phyloP scores from a whole-genome alignment of 352 stramenopile species.

The Blastocystis sp. region DNA sequence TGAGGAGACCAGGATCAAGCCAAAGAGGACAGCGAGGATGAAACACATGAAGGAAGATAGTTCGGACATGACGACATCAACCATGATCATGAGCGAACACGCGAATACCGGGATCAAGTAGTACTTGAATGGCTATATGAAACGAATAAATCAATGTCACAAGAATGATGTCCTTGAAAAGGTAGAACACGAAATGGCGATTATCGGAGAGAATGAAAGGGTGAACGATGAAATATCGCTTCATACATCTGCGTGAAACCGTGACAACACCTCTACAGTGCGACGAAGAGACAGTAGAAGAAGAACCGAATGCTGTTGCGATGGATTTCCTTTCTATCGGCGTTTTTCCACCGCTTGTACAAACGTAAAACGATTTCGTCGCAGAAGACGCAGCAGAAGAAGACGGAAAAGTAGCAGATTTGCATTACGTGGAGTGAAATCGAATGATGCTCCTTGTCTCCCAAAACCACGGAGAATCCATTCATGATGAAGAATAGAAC shows the following conservation, averaged over 20 bases:
- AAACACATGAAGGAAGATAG: not conserved
- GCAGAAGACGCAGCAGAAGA: slow-evolving; percentile 2
- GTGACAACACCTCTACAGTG: not conserved
- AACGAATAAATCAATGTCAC: not conserved
- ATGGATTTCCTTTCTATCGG: not conserved
- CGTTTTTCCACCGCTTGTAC: not conserved
- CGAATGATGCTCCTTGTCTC: slow-evolving; percentile 22
- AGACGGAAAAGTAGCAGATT: slow-evolving; percentile 28
- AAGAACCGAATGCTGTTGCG: not conserved
- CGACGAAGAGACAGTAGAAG: not conserved
- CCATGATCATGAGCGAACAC: not conserved
- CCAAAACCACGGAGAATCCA: slow-evolving; percentile 18
- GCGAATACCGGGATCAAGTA: not conserved
- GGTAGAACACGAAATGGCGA: slow-evolving; percentile 29
- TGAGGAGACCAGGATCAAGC: not conserved
- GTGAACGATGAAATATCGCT: not conserved
- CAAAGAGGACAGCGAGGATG: not conserved
- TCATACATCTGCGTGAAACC: not conserved
- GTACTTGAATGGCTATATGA: slow-evolving; percentile 9
- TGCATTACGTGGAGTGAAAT: slow-evolving; percentile 31
- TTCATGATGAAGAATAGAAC: slow-evolving; percentile 8
- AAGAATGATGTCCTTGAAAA: slow-evolving; percentile 30
- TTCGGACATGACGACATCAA: not conserved
- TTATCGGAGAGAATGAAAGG: slow-evolving; percentile 30
- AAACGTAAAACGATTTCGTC: slow-evolving; percentile 4